A percentile compares a stretch with the other conserved stretches of the same genome.
phyloP scores from a whole-genome alignment of 768 basidiomycete genomes.

The Pleurotus tuoliensis region DNA sequence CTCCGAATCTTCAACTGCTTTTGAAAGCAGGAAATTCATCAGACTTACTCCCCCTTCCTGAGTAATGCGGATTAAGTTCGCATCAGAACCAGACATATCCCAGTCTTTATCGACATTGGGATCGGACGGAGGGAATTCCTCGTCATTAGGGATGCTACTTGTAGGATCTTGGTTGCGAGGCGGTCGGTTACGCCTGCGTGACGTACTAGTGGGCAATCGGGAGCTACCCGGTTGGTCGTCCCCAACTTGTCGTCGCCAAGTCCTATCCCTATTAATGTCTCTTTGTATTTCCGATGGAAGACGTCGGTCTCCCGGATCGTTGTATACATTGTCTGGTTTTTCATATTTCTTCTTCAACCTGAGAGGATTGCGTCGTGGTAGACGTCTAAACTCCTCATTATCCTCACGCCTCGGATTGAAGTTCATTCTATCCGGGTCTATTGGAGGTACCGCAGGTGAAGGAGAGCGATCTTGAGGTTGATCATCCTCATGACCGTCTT shows the following conservation, averaged over 20 bases:
- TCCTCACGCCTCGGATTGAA: neutral
- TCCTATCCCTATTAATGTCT: neutral
- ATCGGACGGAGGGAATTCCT: too few species aligned
- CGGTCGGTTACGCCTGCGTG: too few species aligned
- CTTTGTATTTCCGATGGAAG: neutral
- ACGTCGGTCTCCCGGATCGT: neutral
- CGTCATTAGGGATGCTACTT: too few species aligned
- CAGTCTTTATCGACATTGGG: neutral
- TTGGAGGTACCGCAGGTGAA: neutral
- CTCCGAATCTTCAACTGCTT: neutral
- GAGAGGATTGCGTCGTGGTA: too few species aligned
- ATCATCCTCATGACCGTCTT: neutral
- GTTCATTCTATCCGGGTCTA: neutral
- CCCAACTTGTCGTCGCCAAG: neutral
- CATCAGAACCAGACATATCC: neutral
- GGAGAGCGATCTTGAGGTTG: neutral
- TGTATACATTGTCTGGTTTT: neutral
- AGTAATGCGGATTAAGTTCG: too few species aligned
- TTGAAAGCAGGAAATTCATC: too few species aligned
- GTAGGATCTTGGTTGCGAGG: too few species aligned
- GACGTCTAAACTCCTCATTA: too few species aligned
- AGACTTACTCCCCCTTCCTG: too few species aligned
- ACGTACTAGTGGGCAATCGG: too few species aligned
- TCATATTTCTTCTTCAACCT: neutral
- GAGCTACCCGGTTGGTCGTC: neutral